Evolutionary conservation across 1,284 basidiomycete genomes (phyloP), one percentile per base, ranked within the genome.

Genomic region (Irpex rosettiformis): DNA sequence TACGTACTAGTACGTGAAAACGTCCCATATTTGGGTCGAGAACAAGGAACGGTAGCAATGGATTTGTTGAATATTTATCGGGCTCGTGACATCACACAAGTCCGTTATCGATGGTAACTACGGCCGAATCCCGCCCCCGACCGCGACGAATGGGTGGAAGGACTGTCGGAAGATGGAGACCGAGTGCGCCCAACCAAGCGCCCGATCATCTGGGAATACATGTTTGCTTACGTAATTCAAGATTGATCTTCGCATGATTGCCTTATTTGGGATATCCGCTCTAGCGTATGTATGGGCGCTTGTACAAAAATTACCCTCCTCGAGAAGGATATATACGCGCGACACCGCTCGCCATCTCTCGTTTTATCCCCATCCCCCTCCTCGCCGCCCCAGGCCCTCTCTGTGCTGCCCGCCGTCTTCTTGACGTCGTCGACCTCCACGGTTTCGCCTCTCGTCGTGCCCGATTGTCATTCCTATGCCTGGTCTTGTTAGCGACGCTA

Each of bases 401-500:
- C 18, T 43, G 30, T 45, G 21, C 45, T 22, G 45, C 7, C 28
- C 57, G 16, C 43, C n/a, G 13, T 40, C 21, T 2, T 22, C 28
- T 33, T 33, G 40, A n/a, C 24, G 16, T n/a, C 24, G n/a, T 22
- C 29, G 27, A 18, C 42, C 52, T 21, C 21, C 1, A 37, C 33
- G 16, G 11, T 37, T 16, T 8, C 33, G 33, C 33, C 11, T 37
- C 43, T 37, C 49, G 27, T 40, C 30, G 54, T 40, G 11, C 33
- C 33, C 33, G n/a, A n/a, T n/a, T n/a, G n/a, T n/a, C n/a, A 18
- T 48, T 10, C 52, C 33, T 52, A 77, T 79, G 77, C 75, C 77
- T 7, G 73, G 79, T 29, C 80, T 84, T 62, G 82, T 88, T 60
- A 79, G 78, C 63, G 82, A 84, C 64, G 81, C 84, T 27, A 89